Evolutionary conservation across 208 protist genomes (phyloP).

Genomic region (Vickermania spadyakhi): DNA sequence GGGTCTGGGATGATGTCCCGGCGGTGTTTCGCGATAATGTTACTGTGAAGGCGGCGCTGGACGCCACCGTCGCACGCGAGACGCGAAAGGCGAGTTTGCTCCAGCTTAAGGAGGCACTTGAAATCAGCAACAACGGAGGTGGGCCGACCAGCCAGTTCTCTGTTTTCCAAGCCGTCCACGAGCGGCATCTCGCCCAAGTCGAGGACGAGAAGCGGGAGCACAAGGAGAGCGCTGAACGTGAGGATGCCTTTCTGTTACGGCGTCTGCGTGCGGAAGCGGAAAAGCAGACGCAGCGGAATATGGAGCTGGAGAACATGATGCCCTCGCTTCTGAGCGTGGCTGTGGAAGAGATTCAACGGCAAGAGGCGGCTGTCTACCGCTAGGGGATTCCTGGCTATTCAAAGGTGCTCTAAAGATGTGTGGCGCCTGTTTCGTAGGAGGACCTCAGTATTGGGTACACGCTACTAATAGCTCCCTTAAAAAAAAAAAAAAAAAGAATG

Average conservation of each 20-base stretch:
- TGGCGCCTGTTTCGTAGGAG: too few relatives aligned
- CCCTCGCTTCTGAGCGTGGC: conserved; percentile 60
- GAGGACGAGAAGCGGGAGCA: conserved; percentile 29
- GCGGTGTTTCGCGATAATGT: conserved; percentile 23
- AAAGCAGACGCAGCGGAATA: conserved; percentile 50
- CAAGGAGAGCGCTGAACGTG: conserved; percentile 17
- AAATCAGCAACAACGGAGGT: conserved; percentile 45
- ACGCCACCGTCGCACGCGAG: conserved; percentile 26
- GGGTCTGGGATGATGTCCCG: conserved; percentile 41
- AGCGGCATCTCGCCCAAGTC: conserved; percentile 7
- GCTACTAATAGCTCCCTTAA: not conserved
- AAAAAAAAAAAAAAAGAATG: not conserved
- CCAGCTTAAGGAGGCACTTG: conserved; percentile 65
- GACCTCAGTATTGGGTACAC: too few relatives aligned
- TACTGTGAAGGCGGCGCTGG: not conserved
- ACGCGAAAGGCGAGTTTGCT: conserved; percentile 49
- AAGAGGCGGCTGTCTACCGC: conserved; percentile 8
- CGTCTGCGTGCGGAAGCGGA: conserved; percentile 33
- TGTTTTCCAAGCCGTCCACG: conserved; percentile 29
- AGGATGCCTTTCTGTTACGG: conserved; percentile 16
- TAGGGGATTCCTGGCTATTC: too few relatives aligned
- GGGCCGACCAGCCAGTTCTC: conserved; percentile 33
- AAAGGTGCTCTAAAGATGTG: too few relatives aligned
- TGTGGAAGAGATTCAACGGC: conserved; percentile 53
- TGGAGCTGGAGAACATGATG: conserved; percentile 58